phyloP scores from a whole-genome alignment of 2,329 filamentous ascomycete genomes.

The Orbilia ellipsospora region DNA sequence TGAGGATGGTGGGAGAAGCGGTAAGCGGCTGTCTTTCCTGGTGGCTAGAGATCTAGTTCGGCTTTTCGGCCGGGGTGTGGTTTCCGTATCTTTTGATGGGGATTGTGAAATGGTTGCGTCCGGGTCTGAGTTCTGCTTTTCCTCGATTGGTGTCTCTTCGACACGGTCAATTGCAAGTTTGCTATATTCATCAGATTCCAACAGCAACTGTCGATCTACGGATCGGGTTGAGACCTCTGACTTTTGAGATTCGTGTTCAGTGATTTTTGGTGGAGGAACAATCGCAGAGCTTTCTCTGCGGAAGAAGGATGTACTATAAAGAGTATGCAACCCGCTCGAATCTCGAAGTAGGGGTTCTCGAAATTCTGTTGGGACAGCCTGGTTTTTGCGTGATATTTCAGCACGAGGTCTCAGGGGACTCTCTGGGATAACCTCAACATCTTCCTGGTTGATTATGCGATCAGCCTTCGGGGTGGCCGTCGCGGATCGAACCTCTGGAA shows the following conservation, averaged over 20 bases:
- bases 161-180: constrained; percentile 6
- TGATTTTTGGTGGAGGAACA: constrained; percentile 3
- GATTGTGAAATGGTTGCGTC: constrained; percentile 42
- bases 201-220: constrained; percentile 37
- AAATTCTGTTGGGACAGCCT: neutral
- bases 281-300: constrained; percentile 37
- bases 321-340: constrained; percentile 31
- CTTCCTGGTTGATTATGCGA: constrained; percentile 12
- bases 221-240: constrained; percentile 40
- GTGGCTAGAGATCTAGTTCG: neutral
- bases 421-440: constrained; percentile 26
- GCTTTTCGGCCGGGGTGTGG: constrained; percentile 8
- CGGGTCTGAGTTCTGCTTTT: constrained; percentile 7
- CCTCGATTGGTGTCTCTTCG: constrained; percentile 24
- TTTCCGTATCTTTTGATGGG: constrained; percentile 10
- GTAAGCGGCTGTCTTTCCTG: constrained; percentile 30
- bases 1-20: constrained; percentile 43
- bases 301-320: constrained; percentile 39
- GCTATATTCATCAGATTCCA: constrained; percentile 40
- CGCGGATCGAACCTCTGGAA: neutral
- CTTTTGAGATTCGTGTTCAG: constrained; percentile 35
- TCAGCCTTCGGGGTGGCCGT: constrained; percentile 9
- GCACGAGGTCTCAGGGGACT: constrained; percentile 16
- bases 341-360: constrained; percentile 44
- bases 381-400: neutral